Evolutionary conservation across 208 protist species (phyloP), one percentile per base, ranked within the genome.

Genomic region (Willaertia magna): DNA sequence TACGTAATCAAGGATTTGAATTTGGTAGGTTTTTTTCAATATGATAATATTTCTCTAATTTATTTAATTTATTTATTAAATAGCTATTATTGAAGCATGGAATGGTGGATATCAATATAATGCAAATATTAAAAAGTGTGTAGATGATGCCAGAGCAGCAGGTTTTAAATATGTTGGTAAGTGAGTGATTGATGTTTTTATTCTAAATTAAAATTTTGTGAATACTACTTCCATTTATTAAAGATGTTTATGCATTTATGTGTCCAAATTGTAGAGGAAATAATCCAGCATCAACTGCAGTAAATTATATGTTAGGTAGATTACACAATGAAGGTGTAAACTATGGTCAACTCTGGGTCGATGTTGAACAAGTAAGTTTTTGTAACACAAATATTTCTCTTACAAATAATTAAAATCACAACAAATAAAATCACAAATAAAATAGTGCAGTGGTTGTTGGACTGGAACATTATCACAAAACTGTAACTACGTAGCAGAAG

Each of bases 101-200:
- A 76, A 76, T 44, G 67, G 67, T 34, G 67, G 67, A 14, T 76
- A 76, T 76, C 67, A 76, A 76, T 76, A 44, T 20, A 76, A 76
- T 22, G 12, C 16, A 9, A 39, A 43, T 44, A 76, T 76, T 40
- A 2, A 44, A 44, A 11, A 40, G 26, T 76, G 67, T 76, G 20
- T 76, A 18, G 6, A 40, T 44, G 67, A 76, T 44, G 67, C 67
- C 9, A 14, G 34, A 22, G 12, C 9, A 4, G 67, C 67, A 20
- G 67, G 67, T 34, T 44, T 76, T 14, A 9, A 16, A 16, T 22
- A 76, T 43, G 67, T 76, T 43, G 67, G n/a, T n/a, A n/a, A n/a
- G n/a, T n/a, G n/a, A n/a, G n/a, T n/a, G n/a, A n/a, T n/a, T n/a
- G n/a, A n/a, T n/a, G n/a, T n/a, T n/a, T n/a, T n/a, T n/a, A n/a